Evolutionary conservation across 2,329 filamentous ascomycete species (phyloP), one percentile per base, ranked within the genome.

Genomic region (Aspergillus carbonarius): DNA sequence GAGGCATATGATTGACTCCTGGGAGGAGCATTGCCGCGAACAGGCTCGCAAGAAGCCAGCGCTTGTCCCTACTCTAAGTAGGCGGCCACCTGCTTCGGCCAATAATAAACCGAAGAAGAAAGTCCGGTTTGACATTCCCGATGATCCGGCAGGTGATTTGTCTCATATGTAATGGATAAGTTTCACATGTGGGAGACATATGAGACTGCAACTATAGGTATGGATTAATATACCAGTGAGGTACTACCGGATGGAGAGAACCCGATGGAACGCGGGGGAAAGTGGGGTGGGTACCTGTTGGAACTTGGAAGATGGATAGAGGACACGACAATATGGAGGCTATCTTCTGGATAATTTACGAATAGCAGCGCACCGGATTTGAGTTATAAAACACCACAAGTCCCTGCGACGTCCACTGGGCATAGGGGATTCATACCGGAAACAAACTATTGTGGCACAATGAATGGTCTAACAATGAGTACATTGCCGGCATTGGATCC

Each of bases 1-100:
- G 15, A 42, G 23, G 34, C 46, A 37, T 10, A 61, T 60, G 60
- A 55, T 64, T 13, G 39, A 51, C 1, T 50, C 34, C 9, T 65
- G 62, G 59, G 35, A 37, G 5, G 30, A 44, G 5, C 49, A 60
- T 48, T 54, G 50, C 20, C 12, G 32, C 12, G 39, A 40, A 12
- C 37, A 32, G 9, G 30, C 30, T 32, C 30, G 30, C 30, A 32
- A 32, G 8, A 32, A 32, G 35, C 35, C 35, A n/a, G 15, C 35
- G 2, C 15, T 32, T 32, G 30, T 10, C 9, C 30, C 30, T 32
- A 9, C 30, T 8, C 30, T 32, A 9, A 32, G 30, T 32, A 32
- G 30, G 30, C 2, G 30, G 30, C 30, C 30, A 32, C 27, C 32
- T 5, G 23, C 57, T 13, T 47, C 39, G 20, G 27, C 15, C 6